A percentile compares a stretch with the other conserved stretches of the same genome.
Conservation (phyloP, 1,139 yeast species). For the Saccharomyces hybrid region DNA sequence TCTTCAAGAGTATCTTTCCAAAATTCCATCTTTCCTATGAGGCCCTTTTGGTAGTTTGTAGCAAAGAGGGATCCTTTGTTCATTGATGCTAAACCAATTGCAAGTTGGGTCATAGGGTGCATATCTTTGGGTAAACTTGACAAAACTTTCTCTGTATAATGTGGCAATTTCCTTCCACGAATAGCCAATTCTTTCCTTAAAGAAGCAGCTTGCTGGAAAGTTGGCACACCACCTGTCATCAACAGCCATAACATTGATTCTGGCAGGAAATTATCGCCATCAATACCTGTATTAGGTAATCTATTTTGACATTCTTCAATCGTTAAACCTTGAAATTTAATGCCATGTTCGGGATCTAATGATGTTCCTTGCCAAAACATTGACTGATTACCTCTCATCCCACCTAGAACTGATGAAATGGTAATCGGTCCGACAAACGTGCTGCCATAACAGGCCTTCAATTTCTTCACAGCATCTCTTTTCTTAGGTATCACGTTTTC, state of each 20-base stretch:
- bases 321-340: slow-evolving; percentile 47
- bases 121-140: slow-evolving; percentile 78
- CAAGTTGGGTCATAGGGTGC: slow-evolving; percentile 97
- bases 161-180: slow-evolving; percentile 70
- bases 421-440: slow-evolving; percentile 38
- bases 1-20: slow-evolving; percentile 94
- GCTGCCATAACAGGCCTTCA: slow-evolving; percentile 34
- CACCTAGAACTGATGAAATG: slow-evolving; percentile 42
- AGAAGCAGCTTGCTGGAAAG: slow-evolving; percentile 65
- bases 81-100: slow-evolving; percentile 86
- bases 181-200: slow-evolving; percentile 80
- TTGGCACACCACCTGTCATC: slow-evolving; percentile 85
- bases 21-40: slow-evolving; percentile 72
- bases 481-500: slow-evolving; percentile 38
- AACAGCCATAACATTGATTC: slow-evolving; percentile 91
- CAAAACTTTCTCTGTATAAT: slow-evolving; percentile 73
- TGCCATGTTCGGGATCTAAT: slow-evolving; percentile 47
- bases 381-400: slow-evolving; percentile 48
- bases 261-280: slow-evolving; percentile 51
- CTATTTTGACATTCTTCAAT: slow-evolving; percentile 44
- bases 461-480: slow-evolving; percentile 34
- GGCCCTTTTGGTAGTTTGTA: slow-evolving; percentile 80
- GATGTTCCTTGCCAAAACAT: slow-evolving; percentile 50
- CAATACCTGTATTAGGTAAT: slow-evolving; percentile 33
- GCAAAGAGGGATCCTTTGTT: slow-evolving; percentile 89